Conservation (phyloP, 441 rosid genomes). For the Cnidoscolus chayamansa region DNA sequence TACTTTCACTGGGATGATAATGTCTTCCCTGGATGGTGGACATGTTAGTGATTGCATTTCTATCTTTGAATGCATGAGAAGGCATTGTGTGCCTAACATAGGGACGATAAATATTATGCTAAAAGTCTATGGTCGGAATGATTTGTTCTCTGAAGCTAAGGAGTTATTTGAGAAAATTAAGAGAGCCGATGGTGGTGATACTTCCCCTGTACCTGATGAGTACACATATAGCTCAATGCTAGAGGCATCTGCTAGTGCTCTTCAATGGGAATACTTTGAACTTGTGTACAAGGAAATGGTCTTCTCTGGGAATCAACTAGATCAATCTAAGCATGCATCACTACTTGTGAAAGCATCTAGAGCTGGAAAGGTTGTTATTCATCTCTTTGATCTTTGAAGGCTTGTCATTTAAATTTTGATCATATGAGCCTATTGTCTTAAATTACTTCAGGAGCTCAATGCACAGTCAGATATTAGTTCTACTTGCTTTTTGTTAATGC, state of each 20-base stretch:
- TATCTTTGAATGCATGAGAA: slow-evolving; percentile 70
- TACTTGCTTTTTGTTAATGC: slow-evolving; percentile 26
- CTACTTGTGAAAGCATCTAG: slow-evolving; percentile 70
- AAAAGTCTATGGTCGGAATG: slow-evolving; percentile 65
- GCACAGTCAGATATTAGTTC: background rate
- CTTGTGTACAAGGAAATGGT: slow-evolving; percentile 71
- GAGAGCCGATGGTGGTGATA: slow-evolving; percentile 22
- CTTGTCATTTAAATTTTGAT: slow-evolving; percentile 2
- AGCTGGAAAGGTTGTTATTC: slow-evolving; percentile 67
- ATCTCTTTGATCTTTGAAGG: background rate
- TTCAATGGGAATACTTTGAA: slow-evolving; percentile 91
- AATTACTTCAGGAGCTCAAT: background rate
- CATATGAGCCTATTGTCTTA: background rate
- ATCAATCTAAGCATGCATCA: slow-evolving; percentile 57
- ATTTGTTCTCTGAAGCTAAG: slow-evolving; percentile 78
- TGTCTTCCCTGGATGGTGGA: slow-evolving; percentile 73
- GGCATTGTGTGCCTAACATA: slow-evolving; percentile 61
- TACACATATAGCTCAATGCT: slow-evolving; percentile 79
- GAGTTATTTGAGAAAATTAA: slow-evolving; percentile 63
- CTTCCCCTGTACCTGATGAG: slow-evolving; percentile 48
- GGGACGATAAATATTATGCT: slow-evolving; percentile 91
- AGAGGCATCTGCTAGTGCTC: slow-evolving; percentile 73
- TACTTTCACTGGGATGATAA: slow-evolving; percentile 81
- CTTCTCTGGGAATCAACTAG: slow-evolving; percentile 58
- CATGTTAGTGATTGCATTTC: slow-evolving; percentile 61